phyloP scores from a whole-genome alignment of 1,284 basidiomycete genomes.

The Marasmius sp. region DNA sequence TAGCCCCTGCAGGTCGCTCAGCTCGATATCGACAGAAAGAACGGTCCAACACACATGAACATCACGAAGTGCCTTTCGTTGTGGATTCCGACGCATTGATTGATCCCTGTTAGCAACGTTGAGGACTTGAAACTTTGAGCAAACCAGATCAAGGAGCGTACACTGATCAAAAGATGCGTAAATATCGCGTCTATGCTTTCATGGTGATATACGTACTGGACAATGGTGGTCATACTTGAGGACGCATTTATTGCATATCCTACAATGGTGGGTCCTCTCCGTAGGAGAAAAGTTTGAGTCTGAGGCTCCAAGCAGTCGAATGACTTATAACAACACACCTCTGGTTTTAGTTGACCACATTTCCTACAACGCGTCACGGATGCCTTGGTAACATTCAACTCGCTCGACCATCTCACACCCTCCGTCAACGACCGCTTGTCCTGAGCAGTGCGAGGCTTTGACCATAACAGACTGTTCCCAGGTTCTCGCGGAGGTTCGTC shows the following conservation, averaged over 20 bases:
- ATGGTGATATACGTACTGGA: constrained; percentile 56
- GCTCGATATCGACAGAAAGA: not conserved
- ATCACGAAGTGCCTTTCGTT: constrained; percentile 96
- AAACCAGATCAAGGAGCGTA: constrained; percentile 25
- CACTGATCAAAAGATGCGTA: constrained; percentile 32
- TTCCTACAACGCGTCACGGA: constrained; percentile 62
- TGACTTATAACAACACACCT: constrained; percentile 49
- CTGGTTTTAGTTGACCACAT: constrained; percentile 75
- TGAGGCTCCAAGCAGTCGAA: not conserved
- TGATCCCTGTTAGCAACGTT: constrained; percentile 70
- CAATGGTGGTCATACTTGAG: constrained; percentile 96
- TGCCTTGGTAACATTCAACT: constrained; percentile 52
- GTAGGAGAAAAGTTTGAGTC: not conserved
- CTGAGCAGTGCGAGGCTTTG: constrained; percentile 32
- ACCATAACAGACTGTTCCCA: constrained; percentile 55
- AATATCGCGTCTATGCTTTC: too few relatives aligned
- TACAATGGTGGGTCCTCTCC: constrained; percentile 93
- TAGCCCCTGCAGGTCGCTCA: constrained; percentile 56
- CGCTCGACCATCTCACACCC: constrained; percentile 39
- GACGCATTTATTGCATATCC: constrained; percentile 89
- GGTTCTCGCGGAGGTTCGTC: constrained; percentile 45
- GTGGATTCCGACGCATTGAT: constrained; percentile 93
- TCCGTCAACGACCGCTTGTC: constrained; percentile 30
- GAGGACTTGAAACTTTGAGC: not conserved
- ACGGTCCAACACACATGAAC: constrained; percentile 70